These are phyloP conservation scores for Debaryomycetaceae sp. DNA, from an alignment of 1,139 yeast species.

Conservation along the genomic window DNA sequence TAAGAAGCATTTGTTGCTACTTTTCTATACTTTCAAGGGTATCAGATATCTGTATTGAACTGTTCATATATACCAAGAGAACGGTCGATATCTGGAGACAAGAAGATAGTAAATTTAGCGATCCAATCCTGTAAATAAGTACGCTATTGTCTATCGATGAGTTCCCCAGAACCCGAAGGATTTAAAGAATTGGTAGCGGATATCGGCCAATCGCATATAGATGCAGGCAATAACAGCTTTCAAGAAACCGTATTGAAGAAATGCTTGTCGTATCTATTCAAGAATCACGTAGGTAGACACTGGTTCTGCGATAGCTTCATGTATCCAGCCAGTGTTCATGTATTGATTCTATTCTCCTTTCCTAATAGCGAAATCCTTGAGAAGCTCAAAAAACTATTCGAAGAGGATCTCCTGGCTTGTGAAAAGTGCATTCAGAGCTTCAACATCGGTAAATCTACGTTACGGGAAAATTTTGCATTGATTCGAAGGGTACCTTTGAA, in stretches of 20 bases:
- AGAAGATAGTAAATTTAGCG: neutral
- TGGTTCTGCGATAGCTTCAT: constrained; percentile 55
- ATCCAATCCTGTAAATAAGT: neutral
- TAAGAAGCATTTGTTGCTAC: neutral
- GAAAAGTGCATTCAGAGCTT: constrained; percentile 50
- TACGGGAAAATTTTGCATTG: constrained; percentile 50
- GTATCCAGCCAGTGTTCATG: constrained; percentile 49
- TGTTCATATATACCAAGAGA: too few species aligned
- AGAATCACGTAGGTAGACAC: constrained; percentile 30
- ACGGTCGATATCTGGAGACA: too few species aligned
- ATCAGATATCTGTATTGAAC: too few species aligned
- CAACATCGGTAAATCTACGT: constrained; percentile 48
- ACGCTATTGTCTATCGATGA: neutral
- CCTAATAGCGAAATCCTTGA: constrained; percentile 42
- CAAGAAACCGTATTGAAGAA: constrained; percentile 26
- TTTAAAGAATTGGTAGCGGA: constrained; percentile 21
- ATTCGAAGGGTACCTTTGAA: constrained; percentile 47
- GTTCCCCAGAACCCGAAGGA: constrained; percentile 18
- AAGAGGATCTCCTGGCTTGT: constrained; percentile 43
- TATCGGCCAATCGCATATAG: constrained; percentile 21
- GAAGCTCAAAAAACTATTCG: constrained; percentile 41
- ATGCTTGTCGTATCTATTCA: constrained; percentile 23
- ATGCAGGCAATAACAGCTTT: constrained; percentile 21
- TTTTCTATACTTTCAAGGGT: neutral
- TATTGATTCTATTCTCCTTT: constrained; percentile 59